These are phyloP conservation scores for Carex scoparia DNA, from an alignment of 176 grass and related monocot species.

Conservation along the genomic window DNA sequence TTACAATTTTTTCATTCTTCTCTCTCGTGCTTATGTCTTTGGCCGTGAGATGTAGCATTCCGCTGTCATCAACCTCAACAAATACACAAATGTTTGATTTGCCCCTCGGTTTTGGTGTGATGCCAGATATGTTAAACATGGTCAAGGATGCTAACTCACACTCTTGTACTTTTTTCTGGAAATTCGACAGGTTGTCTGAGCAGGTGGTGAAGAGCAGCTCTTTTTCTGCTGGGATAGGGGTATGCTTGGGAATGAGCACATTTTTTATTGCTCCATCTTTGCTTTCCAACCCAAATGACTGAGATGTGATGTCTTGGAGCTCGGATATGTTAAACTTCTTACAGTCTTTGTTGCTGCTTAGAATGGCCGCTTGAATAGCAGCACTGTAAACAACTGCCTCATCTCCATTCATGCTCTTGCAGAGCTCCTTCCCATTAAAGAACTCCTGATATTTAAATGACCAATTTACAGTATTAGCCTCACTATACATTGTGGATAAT, in stretches of 20 bases:
- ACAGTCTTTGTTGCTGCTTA: neutral
- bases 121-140: neutral
- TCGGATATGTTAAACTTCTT: neutral
- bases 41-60: neutral
- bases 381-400: neutral
- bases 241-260: slow-evolving; percentile 12
- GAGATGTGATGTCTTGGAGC: slow-evolving; percentile 9
- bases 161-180: neutral
- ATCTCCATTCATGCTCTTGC: slow-evolving; percentile 2
- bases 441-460: neutral
- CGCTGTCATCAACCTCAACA: slow-evolving; percentile 3
- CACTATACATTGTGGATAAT: neutral
- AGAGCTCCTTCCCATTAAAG: slow-evolving; percentile 6
- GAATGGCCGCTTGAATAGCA: neutral
- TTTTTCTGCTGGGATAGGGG: neutral
- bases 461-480: neutral
- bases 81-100: neutral
- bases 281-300: neutral
- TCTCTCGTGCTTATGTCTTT: neutral
- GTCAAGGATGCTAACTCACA: slow-evolving; percentile 2
- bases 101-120: neutral
- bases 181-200: neutral
- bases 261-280: neutral
- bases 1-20: neutral
- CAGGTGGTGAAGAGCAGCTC: neutral